These are phyloP conservation scores for Colletotrichum sp. DNA, from an alignment of 2,329 filamentous ascomycete species.

Conservation along the genomic window DNA sequence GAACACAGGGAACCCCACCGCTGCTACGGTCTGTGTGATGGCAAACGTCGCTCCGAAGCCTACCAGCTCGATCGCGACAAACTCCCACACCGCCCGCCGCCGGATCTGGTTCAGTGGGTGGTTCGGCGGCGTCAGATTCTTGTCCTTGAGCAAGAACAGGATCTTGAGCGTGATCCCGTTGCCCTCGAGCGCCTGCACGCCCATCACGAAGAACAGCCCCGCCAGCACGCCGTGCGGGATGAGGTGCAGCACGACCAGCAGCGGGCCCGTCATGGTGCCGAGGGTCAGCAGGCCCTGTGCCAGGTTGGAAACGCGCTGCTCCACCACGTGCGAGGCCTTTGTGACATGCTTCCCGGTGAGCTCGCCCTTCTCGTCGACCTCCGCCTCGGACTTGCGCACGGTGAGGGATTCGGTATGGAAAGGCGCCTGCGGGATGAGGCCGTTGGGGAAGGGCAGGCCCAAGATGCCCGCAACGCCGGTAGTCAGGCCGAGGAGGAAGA, in stretches of 20 bases:
- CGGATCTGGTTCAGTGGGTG: constrained; percentile 70
- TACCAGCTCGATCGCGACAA: constrained; percentile 70
- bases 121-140: constrained; percentile 59
- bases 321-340: constrained; percentile 68
- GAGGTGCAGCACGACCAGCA: constrained; percentile 75
- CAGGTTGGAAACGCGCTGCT: constrained; percentile 81
- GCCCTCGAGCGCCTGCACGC: constrained; percentile 74
- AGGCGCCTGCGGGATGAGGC: constrained; percentile 82
- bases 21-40: constrained; percentile 82
- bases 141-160: constrained; percentile 72
- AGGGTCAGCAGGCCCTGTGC: constrained; percentile 79
- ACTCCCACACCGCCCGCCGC: constrained; percentile 72
- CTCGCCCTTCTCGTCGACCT: constrained; percentile 56
- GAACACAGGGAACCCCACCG: constrained; percentile 80
- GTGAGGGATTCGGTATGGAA: constrained; percentile 83
- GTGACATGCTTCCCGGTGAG: constrained; percentile 62
- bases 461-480: constrained; percentile 78
- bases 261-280: constrained; percentile 78
- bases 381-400: constrained; percentile 59
- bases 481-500: constrained; percentile 80
- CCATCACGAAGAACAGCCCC: constrained; percentile 86
- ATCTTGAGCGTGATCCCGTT: constrained; percentile 82
- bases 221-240: constrained; percentile 83
- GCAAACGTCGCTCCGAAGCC: constrained; percentile 82
- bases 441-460: constrained; percentile 82